phyloP scores from a whole-genome alignment of 2,329 filamentous ascomycete genomes.

The Colletotrichum neosansevieriae region DNA sequence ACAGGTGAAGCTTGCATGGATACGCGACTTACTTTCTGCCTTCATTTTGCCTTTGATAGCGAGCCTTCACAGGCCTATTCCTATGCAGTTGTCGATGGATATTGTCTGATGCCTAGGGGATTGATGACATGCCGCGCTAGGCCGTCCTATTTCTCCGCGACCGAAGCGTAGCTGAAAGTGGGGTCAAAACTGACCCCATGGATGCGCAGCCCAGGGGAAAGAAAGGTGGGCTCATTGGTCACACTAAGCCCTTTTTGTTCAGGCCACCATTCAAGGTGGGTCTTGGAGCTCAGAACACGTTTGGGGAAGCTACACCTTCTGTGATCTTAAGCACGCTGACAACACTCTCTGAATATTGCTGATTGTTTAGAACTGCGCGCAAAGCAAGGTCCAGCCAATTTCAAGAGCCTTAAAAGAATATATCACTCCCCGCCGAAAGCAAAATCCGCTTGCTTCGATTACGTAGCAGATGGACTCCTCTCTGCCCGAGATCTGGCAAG shows the following conservation, averaged over 20 bases:
- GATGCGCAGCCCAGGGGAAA: conserved; percentile 46
- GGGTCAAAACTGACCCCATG: neutral
- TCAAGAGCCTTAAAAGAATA: neutral
- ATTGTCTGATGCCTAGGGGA: conserved; percentile 24
- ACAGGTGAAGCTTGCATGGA: rapidly evolving
- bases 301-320: conserved; percentile 38
- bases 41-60: conserved; percentile 46
- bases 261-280: conserved; percentile 51
- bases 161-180: conserved; percentile 23
- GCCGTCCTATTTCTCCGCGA: conserved; percentile 37
- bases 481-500: conserved; percentile 92
- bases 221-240: conserved; percentile 40
- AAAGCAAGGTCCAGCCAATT: conserved; percentile 5
- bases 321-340: conserved; percentile 17
- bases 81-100: conserved; percentile 23
- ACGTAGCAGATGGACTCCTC: conserved; percentile 75
- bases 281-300: conserved; percentile 41
- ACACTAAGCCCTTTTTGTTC: conserved; percentile 50
- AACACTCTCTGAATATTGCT: conserved; percentile 19
- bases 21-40: conserved; percentile 53
- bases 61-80: conserved; percentile 32
- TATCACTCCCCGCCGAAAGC: neutral
- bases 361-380: neutral
- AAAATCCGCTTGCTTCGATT: neutral
- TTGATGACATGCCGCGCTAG: conserved; percentile 40